Percentiles rank a stretch among this genome's conserved stretches.
These are phyloP conservation scores for Primulina eburnea DNA, from an alignment of 257 asterid genomes.

Conservation along the genomic window DNA sequence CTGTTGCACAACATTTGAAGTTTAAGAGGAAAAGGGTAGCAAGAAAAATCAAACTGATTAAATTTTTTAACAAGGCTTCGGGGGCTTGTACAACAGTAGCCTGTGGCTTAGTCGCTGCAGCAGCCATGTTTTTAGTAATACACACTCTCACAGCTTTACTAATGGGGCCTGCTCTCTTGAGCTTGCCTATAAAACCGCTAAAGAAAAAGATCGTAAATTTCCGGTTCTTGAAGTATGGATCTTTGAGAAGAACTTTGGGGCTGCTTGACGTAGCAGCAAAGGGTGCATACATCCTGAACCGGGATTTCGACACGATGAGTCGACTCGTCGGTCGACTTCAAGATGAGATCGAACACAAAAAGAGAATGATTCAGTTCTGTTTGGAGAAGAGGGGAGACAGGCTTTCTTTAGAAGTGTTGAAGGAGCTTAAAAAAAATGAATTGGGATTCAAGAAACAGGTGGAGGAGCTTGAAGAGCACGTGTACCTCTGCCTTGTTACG, in stretches of 20 bases:
- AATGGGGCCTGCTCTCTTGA: conserved; percentile 45
- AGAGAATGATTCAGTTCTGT: conserved; percentile 49
- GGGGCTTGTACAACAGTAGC: conserved; percentile 46
- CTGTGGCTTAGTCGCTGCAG: conserved; percentile 48
- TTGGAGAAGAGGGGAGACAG: conserved; percentile 54
- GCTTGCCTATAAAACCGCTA: conserved; percentile 37
- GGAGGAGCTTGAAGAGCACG: conserved; percentile 77
- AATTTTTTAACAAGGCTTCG: conserved; percentile 41
- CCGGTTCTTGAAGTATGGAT: conserved; percentile 34
- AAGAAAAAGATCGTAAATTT: conserved; percentile 32
- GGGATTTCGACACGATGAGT: conserved; percentile 82
- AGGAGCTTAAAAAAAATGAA: conserved; percentile 52
- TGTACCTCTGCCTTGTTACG: conserved; percentile 61
- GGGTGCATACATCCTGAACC: conserved; percentile 71
- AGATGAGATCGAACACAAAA: conserved; percentile 72
- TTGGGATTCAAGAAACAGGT: conserved; percentile 56
- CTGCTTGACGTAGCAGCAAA: conserved; percentile 83
- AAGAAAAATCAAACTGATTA: conserved; percentile 44
- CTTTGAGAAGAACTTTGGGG: conserved; percentile 34
- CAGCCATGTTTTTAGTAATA: conserved; percentile 46
- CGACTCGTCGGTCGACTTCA: conserved; percentile 54
- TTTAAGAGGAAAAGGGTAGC: conserved; percentile 32
- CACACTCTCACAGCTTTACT: conserved; percentile 51
- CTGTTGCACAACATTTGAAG: conserved; percentile 37
- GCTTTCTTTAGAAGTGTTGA: conserved; percentile 42